These are phyloP conservation scores for Sugiyamaella americana DNA, from an alignment of 805 yeast species.

Conservation along the genomic window DNA sequence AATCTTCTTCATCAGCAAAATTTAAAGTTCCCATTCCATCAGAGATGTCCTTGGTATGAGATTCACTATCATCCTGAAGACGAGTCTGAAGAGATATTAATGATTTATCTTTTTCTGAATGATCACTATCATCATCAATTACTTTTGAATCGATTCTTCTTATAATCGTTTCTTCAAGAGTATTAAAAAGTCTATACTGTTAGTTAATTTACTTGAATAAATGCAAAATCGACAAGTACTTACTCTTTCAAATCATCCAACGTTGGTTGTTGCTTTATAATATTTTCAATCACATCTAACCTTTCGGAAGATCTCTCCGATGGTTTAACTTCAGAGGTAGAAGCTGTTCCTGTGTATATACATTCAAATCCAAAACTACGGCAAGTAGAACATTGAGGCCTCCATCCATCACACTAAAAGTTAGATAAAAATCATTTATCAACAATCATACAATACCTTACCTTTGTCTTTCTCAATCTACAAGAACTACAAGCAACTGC, in stretches of 20 bases:
- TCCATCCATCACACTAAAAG: background rate
- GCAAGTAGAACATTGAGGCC: background rate
- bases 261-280: background rate
- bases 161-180: no score
- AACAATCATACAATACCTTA: background rate
- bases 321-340: background rate
- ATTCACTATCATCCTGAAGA: no score
- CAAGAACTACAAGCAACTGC: background rate
- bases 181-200: no score
- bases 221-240: no score
- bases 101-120: no score
- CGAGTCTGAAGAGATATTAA: no score
- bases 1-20: background rate
- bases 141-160: no score
- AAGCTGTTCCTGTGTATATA: background rate
- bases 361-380: background rate
- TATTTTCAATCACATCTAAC: background rate
- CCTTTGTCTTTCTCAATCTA: background rate
- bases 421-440: background rate
- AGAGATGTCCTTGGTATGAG: no score
- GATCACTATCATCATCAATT: no score
- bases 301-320: no score
- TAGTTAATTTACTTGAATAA: no score
- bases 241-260: background rate
- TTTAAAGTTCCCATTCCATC: no score